These are phyloP conservation scores for Fusarium burgessii DNA, from an alignment of 2,329 filamentous ascomycete genomes.

Conservation along the genomic window DNA sequence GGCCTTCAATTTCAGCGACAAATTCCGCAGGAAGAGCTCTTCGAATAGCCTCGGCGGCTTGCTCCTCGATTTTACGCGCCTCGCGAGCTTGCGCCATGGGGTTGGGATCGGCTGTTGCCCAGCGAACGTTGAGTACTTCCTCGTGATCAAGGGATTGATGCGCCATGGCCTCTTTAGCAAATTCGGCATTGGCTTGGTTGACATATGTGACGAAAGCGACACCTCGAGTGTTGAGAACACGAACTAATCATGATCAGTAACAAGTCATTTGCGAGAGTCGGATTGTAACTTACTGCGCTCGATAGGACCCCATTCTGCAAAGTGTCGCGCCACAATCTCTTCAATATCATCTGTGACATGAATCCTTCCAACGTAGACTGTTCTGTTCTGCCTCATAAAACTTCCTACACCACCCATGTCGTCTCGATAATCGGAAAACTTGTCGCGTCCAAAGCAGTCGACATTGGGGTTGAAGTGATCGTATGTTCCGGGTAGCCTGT, in stretches of 20 bases:
- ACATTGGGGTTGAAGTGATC: constrained; percentile 95
- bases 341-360: constrained; percentile 98
- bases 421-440: constrained; percentile 91
- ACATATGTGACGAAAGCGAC: constrained; percentile 96
- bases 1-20: constrained; percentile 92
- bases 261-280: background rate
- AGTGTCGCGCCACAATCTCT: constrained; percentile 93
- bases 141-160: constrained; percentile 92
- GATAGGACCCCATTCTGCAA: constrained; percentile 95
- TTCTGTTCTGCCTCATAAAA: constrained; percentile 94
- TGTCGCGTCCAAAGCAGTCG: constrained; percentile 90
- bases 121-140: constrained; percentile 94
- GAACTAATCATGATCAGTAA: constrained; percentile 56
- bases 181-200: constrained; percentile 90
- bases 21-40: constrained; percentile 89
- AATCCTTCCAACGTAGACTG: constrained; percentile 92
- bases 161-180: constrained; percentile 95
- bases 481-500: constrained; percentile 85
- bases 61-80: constrained; percentile 89
- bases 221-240: constrained; percentile 88
- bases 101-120: constrained; percentile 97
- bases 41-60: constrained; percentile 93
- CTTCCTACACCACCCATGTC: constrained; percentile 98
- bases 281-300: constrained; percentile 71
- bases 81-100: constrained; percentile 94